Evolutionary conservation across 192 early-diverging fungal species (phyloP).

Genomic region (Entomortierella beljakovae): DNA sequence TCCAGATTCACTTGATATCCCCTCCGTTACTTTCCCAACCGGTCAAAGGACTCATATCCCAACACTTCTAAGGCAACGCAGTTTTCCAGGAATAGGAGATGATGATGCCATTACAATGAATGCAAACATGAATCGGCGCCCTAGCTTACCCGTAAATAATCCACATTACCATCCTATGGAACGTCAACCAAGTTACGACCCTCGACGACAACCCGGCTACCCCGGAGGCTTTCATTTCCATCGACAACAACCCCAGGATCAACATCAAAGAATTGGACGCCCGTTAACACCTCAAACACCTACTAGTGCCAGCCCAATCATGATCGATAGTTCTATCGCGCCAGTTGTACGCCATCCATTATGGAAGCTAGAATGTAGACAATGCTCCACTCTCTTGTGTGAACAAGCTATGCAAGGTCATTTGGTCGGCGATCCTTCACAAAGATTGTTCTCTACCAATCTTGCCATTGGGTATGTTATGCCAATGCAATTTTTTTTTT

Average conservation of each 20-base stretch:
- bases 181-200: background rate
- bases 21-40: background rate
- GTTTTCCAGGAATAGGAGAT: background rate
- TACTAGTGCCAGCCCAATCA: background rate
- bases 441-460: background rate
- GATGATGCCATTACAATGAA: background rate
- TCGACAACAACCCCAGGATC: background rate
- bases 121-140: background rate
- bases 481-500: background rate
- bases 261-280: background rate
- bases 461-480: background rate
- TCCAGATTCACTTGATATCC: background rate
- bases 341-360: background rate
- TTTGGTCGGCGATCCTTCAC: conserved; percentile 1
- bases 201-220: background rate
- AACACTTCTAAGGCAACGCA: background rate
- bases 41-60: background rate
- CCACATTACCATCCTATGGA: background rate
- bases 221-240: background rate
- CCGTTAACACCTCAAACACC: background rate
- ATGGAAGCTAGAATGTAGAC: background rate
- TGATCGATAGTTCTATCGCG: background rate
- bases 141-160: background rate
- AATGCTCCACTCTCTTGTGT: background rate
- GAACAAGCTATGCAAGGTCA: conserved; percentile 6